Base-by-base conservation (phyloP, 1,139 yeast genomes). In the Diutina pseudorugosa region DNA sequence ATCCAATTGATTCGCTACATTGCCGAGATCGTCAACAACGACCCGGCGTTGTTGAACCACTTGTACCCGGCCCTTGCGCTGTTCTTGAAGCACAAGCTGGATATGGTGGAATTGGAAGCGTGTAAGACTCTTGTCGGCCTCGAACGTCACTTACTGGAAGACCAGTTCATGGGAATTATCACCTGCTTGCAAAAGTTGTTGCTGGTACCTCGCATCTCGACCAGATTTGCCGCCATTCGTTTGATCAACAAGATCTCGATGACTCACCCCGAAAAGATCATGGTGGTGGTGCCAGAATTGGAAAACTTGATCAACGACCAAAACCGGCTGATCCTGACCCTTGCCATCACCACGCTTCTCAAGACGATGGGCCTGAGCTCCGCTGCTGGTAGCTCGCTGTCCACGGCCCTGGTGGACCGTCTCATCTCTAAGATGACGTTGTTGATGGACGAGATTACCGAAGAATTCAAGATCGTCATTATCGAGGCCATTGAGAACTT, bases 241-340 rank as follows among this genome's bases (percentile, higher is more conserved):
- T 79, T 91, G 58, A 79, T 93, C 63, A 91, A 90, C 71, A 82
- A 83, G 64, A 82, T 88, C 60, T 91, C 98, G 4, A 75, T 85
- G 76, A 79, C 76, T 59, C 82, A 82, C 59, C 96, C 98, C 14
- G 91, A 86, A 60, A 80, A 80, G 60, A 82, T 86, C 51, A 76
- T 86, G 60, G 80, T 80, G 50, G 76, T 73, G 44, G 91, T 88
- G 64, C 72, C 77, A 53, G 97, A 90, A 66, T 78, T 93, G 63
- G 98, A 93, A 69, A 73, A 81, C 43, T 77, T 93, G 65, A 89
- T 94, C 61, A 85, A 85, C 65, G 98, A 93, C 67, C 66, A 90
- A 43, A 90, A 88, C 69, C 82, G 96, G 68, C 85, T 96, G 44
- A 83, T 93, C 60, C 93, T 98, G n/a, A 93, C 98, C n/a, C 91